A percentile compares a stretch with the other conserved stretches of the same genome.
These are phyloP conservation scores for Claviceps humidiphila DNA, from an alignment of 2,329 filamentous ascomycete species.

Conservation along the genomic window DNA sequence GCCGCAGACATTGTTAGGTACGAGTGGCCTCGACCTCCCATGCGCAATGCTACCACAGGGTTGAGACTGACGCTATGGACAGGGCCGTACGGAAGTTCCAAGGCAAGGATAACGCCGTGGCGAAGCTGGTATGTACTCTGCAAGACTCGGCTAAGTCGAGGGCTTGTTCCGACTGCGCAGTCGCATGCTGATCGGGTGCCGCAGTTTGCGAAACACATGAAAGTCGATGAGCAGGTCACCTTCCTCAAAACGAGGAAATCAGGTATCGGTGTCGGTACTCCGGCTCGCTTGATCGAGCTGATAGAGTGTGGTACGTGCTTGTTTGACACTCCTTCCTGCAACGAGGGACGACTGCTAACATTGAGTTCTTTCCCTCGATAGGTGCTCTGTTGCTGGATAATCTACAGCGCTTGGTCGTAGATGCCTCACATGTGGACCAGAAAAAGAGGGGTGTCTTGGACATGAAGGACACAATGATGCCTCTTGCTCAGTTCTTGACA, in stretches of 20 bases:
- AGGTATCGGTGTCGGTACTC: conserved; percentile 83
- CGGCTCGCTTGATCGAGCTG: conserved; percentile 67
- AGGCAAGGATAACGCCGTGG: conserved; percentile 62
- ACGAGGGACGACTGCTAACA: neutral
- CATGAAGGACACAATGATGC: conserved; percentile 84
- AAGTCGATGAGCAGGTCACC: conserved; percentile 71
- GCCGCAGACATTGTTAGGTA: conserved; percentile 74
- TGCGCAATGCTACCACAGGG: neutral
- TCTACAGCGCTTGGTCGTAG: conserved; percentile 69
- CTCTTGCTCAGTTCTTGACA: conserved; percentile 62
- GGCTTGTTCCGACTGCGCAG: neutral
- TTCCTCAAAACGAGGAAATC: conserved; percentile 59
- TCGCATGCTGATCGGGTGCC: conserved; percentile 1
- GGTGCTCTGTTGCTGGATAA: conserved; percentile 58
- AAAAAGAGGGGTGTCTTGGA: conserved; percentile 92
- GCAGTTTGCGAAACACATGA: conserved; percentile 95
- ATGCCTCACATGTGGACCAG: conserved; percentile 84
- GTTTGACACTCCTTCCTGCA: neutral
- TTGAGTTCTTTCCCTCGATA: conserved; percentile 6
- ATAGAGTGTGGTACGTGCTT: conserved; percentile 60
- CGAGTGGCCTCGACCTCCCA: conserved; percentile 7
- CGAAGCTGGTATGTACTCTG: conserved; percentile 51
- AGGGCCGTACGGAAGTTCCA: conserved; percentile 68
- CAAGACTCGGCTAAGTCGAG: neutral
- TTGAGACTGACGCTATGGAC: conserved; percentile 7